A percentile compares a stretch with the other conserved stretches of the same genome.
Conservation (phyloP, 495 filamentous ascomycete species). For the Hypoxylon lenormandii region DNA sequence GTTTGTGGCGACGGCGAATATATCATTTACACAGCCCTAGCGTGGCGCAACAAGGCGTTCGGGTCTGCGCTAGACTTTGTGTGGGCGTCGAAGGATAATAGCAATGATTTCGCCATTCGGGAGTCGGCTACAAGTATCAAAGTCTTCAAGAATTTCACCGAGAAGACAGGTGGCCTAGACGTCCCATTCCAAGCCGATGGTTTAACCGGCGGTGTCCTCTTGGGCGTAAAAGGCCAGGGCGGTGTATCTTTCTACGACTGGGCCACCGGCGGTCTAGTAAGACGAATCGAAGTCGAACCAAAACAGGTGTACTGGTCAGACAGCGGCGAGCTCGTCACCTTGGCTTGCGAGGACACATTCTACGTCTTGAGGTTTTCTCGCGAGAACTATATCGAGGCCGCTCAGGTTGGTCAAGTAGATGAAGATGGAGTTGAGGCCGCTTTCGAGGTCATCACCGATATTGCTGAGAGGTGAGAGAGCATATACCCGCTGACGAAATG, state of each 20-base stretch:
- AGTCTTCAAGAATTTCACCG: constrained; percentile 97
- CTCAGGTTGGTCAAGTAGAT: constrained; percentile 83
- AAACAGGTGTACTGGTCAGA: constrained; percentile 97
- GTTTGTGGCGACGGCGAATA: constrained; percentile 96
- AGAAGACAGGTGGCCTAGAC: constrained; percentile 87
- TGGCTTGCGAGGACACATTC: constrained; percentile 95
- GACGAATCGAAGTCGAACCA: constrained; percentile 95
- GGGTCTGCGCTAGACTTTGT: constrained; percentile 94
- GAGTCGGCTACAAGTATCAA: constrained; percentile 94
- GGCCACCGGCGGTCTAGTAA: constrained; percentile 86
- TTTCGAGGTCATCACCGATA: constrained; percentile 93
- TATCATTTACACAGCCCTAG: constrained; percentile 97
- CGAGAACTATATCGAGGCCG: constrained; percentile 83
- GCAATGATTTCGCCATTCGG: constrained; percentile 96
- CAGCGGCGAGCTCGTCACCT: constrained; percentile 87
- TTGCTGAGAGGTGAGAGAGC: constrained; percentile 85
- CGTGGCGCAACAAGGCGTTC: constrained; percentile 97
- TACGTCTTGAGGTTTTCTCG: constrained; percentile 92
- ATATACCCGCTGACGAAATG: background rate
- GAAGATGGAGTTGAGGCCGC: constrained; percentile 98
- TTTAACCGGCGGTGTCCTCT: constrained; percentile 85
- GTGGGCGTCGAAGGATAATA: constrained; percentile 97
- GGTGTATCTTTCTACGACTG: constrained; percentile 97
- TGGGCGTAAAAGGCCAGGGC: constrained; percentile 93
- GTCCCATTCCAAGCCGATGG: constrained; percentile 97